Evolutionary conservation across 768 basidiomycete genomes (phyloP).

Genomic region (Agaricus sinodeliciosus): DNA sequence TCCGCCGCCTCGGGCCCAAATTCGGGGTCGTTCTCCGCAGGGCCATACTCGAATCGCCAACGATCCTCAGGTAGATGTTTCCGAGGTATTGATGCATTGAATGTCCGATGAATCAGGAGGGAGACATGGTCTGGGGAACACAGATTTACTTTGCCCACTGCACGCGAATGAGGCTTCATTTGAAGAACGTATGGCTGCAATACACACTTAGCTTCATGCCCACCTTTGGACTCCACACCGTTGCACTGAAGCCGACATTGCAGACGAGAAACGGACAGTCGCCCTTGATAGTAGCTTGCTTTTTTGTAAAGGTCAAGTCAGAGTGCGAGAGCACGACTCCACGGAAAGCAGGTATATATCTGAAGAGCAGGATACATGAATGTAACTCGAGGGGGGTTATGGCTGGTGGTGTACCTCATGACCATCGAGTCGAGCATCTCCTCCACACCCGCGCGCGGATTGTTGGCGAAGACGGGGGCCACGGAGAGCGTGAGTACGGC

Average conservation of each 20-base stretch:
- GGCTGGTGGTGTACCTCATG: slow-evolving; percentile 67
- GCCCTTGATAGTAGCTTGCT: slow-evolving; percentile 59
- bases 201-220: slow-evolving; percentile 73
- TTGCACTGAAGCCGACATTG: slow-evolving; percentile 71
- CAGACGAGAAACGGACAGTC: slow-evolving; percentile 86
- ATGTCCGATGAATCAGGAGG: slow-evolving; percentile 83
- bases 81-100: slow-evolving; percentile 92
- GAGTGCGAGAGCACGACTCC: slow-evolving; percentile 89
- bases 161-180: neutral
- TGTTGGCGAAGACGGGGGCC: slow-evolving; percentile 72
- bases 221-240: slow-evolving; percentile 82
- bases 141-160: slow-evolving; percentile 82
- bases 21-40: slow-evolving; percentile 76
- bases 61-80: slow-evolving; percentile 78
- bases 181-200: neutral
- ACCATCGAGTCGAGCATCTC: slow-evolving; percentile 93
- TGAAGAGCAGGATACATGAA: slow-evolving; percentile 22
- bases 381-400: neutral
- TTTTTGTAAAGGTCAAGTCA: slow-evolving; percentile 58
- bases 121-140: slow-evolving; percentile 92
- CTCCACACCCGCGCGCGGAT: slow-evolving; percentile 68
- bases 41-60: slow-evolving; percentile 85
- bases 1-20: slow-evolving; percentile 35
- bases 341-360: slow-evolving; percentile 81
- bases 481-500: slow-evolving; percentile 70